These are phyloP conservation scores for Plectosphaerella plurivora DNA, from an alignment of 2,329 filamentous ascomycete species.

Conservation along the genomic window DNA sequence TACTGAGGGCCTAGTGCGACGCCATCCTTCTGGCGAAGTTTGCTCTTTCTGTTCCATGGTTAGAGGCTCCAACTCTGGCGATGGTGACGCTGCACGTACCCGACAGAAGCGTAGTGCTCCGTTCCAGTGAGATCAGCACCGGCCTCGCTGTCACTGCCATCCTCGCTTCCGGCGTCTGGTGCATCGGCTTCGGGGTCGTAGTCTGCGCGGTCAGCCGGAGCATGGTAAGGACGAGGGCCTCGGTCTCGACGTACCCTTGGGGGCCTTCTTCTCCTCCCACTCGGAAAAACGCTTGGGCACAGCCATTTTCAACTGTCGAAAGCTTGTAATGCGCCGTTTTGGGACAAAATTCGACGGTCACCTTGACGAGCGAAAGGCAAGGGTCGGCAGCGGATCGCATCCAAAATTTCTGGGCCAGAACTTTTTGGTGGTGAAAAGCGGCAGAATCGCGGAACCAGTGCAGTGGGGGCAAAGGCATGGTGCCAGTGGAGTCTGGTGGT, in stretches of 20 bases:
- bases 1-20: conserved; percentile 74
- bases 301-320: neutral
- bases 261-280: conserved; percentile 10
- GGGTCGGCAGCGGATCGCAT: neutral
- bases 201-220: conserved; percentile 7
- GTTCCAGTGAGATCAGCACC: conserved; percentile 58
- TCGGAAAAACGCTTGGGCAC: conserved; percentile 6
- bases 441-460: conserved; percentile 10
- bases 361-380: too few relatives aligned
- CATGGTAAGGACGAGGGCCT: neutral
- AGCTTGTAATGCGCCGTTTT: neutral
- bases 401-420: conserved; percentile 13
- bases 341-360: too few relatives aligned
- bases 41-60: conserved; percentile 61
- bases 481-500: too few relatives aligned
- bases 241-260: conserved; percentile 6
- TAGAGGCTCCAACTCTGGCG: neutral
- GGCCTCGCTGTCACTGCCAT: conserved; percentile 42
- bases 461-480: too few relatives aligned
- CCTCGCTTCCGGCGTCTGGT: conserved; percentile 20
- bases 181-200: conserved; percentile 12
- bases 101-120: conserved; percentile 81
- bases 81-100: conserved; percentile 35
- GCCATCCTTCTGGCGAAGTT: conserved; percentile 68
- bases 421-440: conserved; percentile 13